Evolutionary conservation across 2,329 filamentous ascomycete species (phyloP), one percentile per base, ranked within the genome.

Genomic region (Colletotrichum orbiculare): DNA sequence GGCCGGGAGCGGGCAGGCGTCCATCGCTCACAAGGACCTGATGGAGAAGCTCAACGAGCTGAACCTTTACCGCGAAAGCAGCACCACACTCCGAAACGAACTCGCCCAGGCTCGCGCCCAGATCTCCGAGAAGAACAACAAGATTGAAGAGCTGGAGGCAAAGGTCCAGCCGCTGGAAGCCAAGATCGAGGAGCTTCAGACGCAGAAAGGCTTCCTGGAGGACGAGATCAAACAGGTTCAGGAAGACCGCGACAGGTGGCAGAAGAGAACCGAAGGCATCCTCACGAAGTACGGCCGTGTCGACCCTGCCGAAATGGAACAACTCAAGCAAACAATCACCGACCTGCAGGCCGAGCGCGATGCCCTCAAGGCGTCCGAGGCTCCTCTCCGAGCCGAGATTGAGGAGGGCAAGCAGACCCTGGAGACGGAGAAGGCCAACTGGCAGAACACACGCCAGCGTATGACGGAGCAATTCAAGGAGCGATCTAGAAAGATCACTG

Each of bases 11-110:
- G 87, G 91, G 52, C 87, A 91, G 68, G 90, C 85, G 60, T 90
- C 91, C 11, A 85, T 92, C 73, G 93, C 89, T 54, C 93, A 97
- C 74, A 93, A 92, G 73, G 94, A 97, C 72, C 85, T 99, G 5
- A 94, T 97, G 88, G 90, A 96, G 69, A 97, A 96, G 69, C 87
- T 99, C 66, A 96, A 97, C 72, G 94, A 99, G 77, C 87, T 99
- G 65, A 99, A 99, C 72, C 84, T 97, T 13, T 97, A 96, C 83
- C 91, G 96, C 10, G 96, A 99, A 79, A 97, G 94, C 81, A 97
- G 92, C 71, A 92, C 92, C 61, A 96, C 95, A 1, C 84, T 99
- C 13, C 92, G 96, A 47, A 93, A 92, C 70, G 94, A 99, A 75
- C 89, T 92, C 66, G 88, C 91, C 60, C 90, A 94, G 71, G 88